Evolutionary conservation across 768 basidiomycete genomes (phyloP).

Genomic region (Paxillus involutus): DNA sequence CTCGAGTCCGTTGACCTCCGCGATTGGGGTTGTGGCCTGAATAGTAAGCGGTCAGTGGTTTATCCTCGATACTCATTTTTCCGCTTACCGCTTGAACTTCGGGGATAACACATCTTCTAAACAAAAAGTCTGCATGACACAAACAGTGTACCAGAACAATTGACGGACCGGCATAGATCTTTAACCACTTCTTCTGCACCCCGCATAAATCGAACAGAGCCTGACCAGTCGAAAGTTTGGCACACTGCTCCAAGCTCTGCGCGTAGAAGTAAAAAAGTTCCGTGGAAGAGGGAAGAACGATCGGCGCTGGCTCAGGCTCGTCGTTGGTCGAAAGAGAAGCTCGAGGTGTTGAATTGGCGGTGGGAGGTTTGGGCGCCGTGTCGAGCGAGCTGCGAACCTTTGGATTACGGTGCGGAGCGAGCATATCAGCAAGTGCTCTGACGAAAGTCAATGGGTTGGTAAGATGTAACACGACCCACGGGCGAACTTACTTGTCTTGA

Average conservation of each 20-base stretch:
- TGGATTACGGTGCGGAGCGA: slow-evolving; percentile 70
- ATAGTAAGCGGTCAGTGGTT: slow-evolving; percentile 1
- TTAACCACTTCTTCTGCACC: slow-evolving; percentile 92
- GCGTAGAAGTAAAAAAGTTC: slow-evolving; percentile 98
- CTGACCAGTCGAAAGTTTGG: slow-evolving; percentile 82
- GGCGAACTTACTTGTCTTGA: slow-evolving; percentile 81
- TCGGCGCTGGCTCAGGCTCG: slow-evolving; percentile 48
- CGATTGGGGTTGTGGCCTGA: slow-evolving; percentile 40
- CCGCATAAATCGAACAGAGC: slow-evolving; percentile 78
- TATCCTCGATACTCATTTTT: not conserved
- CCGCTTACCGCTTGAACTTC: slow-evolving; percentile 65
- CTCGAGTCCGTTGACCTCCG: slow-evolving; percentile 80
- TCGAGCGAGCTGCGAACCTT: slow-evolving; percentile 73
- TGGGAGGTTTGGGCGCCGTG: slow-evolving; percentile 29
- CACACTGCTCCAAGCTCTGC: slow-evolving; percentile 92
- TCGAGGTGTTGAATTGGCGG: slow-evolving; percentile 31
- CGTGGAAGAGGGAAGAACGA: slow-evolving; percentile 89
- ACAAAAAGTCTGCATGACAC: not conserved
- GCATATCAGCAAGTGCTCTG: slow-evolving; percentile 89
- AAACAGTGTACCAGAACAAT: not conserved
- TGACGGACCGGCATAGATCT: slow-evolving; percentile 81
- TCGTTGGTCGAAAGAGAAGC: slow-evolving; percentile 40
- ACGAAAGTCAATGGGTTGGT: not conserved
- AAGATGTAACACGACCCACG: not conserved
- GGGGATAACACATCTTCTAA: slow-evolving; percentile 84